These are phyloP conservation scores for Tricholoma saponaceum DNA, from an alignment of 768 basidiomycete species.

Conservation along the genomic window DNA sequence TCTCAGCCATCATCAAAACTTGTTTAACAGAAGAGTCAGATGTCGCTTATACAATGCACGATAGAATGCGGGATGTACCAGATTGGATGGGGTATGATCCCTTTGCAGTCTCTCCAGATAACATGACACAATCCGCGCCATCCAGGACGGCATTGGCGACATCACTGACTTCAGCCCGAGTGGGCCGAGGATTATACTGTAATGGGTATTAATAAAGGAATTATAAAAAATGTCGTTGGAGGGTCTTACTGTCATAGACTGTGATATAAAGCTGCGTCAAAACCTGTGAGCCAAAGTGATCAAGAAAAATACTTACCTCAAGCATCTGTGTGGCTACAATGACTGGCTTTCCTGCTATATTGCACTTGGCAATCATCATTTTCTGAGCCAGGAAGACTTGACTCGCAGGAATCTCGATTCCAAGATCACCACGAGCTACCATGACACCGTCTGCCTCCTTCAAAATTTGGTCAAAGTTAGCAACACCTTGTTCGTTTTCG, in stretches of 20 bases:
- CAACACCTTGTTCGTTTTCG: constrained; percentile 98
- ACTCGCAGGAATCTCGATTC: constrained; percentile 99
- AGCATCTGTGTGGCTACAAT: constrained; percentile 99
- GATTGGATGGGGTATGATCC: constrained; percentile 95
- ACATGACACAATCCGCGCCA: constrained; percentile 99
- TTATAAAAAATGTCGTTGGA: neutral
- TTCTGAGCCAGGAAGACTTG: constrained; percentile 99
- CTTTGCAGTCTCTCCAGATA: constrained; percentile 99
- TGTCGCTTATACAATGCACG: neutral
- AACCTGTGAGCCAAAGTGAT: constrained; percentile 1
- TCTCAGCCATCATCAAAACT: constrained; percentile 99
- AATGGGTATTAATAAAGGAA: constrained; percentile 8
- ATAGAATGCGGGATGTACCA: constrained; percentile 42
- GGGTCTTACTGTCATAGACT: constrained; percentile 87
- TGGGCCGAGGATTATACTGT: constrained; percentile 96
- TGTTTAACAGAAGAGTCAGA: constrained; percentile 19
- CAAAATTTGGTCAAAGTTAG: constrained; percentile 98
- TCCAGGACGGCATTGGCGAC: constrained; percentile 99
- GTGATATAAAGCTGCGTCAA: constrained; percentile 12
- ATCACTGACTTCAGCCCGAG: constrained; percentile 98
- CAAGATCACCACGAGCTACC: constrained; percentile 99
- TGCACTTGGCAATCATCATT: constrained; percentile 99
- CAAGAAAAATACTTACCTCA: constrained; percentile 50
- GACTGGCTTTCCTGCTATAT: constrained; percentile 95
- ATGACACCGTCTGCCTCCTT: constrained; percentile 96